Conservation (phyloP, 257 asterid genomes). For the Solanum piurae region DNA sequence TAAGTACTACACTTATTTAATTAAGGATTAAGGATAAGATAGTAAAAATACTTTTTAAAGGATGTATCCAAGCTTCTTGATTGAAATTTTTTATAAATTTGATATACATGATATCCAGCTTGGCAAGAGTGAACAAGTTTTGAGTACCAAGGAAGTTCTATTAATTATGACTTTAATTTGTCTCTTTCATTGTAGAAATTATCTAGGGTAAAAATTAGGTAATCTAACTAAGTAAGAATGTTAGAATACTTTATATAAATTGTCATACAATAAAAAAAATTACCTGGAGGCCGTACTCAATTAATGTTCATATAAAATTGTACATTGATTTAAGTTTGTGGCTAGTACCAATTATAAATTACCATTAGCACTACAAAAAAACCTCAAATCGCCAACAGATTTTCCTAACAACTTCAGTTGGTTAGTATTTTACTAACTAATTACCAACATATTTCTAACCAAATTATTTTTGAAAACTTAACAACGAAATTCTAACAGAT, state of each 20-base stretch:
- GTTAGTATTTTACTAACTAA: too few relatives aligned
- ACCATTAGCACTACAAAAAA: too few relatives aligned
- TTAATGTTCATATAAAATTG: background rate
- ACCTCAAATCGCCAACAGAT: too few relatives aligned
- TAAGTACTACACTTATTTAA: background rate
- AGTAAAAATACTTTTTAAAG: background rate
- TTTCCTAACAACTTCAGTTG: too few relatives aligned
- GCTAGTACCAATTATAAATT: background rate
- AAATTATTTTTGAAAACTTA: too few relatives aligned
- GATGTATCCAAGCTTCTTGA: background rate
- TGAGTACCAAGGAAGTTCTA: background rate
- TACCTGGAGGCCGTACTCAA: background rate
- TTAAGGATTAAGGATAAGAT: background rate
- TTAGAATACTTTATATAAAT: background rate
- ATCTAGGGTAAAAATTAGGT: background rate
- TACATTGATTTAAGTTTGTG: background rate
- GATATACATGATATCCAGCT: background rate
- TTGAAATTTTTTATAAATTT: background rate
- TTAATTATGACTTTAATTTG: background rate
- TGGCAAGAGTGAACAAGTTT: background rate
- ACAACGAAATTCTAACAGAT: too few relatives aligned
- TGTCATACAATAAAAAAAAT: background rate
- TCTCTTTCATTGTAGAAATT: background rate
- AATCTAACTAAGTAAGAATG: background rate
- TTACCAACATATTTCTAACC: too few relatives aligned